Conservation (phyloP, 2,329 filamentous ascomycete genomes). For the Chlorencoelia australis region DNA sequence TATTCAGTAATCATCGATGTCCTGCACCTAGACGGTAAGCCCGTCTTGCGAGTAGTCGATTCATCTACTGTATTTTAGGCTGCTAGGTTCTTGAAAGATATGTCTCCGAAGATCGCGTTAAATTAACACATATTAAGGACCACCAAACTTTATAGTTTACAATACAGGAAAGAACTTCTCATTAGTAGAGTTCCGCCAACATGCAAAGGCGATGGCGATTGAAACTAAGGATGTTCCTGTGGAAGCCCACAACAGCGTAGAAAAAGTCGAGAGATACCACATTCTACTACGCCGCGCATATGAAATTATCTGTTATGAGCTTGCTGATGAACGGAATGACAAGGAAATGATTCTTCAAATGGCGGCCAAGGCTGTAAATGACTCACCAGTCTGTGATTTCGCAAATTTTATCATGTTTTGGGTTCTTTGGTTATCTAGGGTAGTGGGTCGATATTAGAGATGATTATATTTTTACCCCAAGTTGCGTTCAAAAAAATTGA, state of each 20-base stretch:
- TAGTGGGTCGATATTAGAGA: too few relatives aligned
- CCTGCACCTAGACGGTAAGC: not conserved
- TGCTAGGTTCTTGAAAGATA: constrained; percentile 1
- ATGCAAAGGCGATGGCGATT: constrained; percentile 2
- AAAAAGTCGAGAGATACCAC: constrained; percentile 8
- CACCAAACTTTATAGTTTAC: not conserved
- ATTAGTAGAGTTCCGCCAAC: too few relatives aligned
- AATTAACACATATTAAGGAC: constrained; percentile 2
- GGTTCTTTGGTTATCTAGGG: too few relatives aligned
- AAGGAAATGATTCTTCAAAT: constrained; percentile 9
- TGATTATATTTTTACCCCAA: too few relatives aligned
- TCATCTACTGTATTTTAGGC: not conserved
- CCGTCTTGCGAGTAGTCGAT: too few relatives aligned
- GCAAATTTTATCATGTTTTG: too few relatives aligned
- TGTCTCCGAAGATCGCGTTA: not conserved
- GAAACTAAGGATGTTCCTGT: constrained; percentile 3
- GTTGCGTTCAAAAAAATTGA: too few relatives aligned
- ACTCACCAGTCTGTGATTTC: too few relatives aligned
- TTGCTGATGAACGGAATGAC: not conserved
- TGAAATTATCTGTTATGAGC: constrained; percentile 5
- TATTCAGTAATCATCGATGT: not conserved
- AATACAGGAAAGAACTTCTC: too few relatives aligned
- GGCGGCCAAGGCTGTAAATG: constrained; percentile 10
- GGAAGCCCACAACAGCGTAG: constrained; percentile 5
- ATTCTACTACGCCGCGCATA: constrained; percentile 3